These are phyloP conservation scores for Pistacia vera DNA, from an alignment of 345 rosid genomes.

Conservation along the genomic window DNA sequence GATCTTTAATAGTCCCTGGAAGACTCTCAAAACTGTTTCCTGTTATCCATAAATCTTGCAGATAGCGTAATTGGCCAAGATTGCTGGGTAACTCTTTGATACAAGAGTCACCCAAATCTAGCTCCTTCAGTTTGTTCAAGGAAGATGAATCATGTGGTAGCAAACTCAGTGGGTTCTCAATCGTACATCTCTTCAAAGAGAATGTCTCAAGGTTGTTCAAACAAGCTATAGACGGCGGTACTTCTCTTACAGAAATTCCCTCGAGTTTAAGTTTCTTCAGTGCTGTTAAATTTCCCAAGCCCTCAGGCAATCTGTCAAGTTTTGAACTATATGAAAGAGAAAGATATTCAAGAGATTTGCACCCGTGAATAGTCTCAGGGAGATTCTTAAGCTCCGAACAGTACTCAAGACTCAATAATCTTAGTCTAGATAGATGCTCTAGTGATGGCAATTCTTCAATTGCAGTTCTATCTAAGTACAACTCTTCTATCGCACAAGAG, in stretches of 20 bases:
- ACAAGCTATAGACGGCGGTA: conserved; percentile 10
- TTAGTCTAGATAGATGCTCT: too few species aligned
- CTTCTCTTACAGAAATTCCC: conserved; percentile 8
- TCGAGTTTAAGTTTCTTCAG: conserved; percentile 31
- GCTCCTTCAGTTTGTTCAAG: too few species aligned
- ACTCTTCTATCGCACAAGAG: too few species aligned
- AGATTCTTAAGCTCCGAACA: conserved; percentile 13
- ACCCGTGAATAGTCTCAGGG: not conserved
- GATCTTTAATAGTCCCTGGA: too few species aligned
- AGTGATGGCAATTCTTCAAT: too few species aligned
- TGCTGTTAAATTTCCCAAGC: conserved; percentile 26
- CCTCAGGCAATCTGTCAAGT: conserved; percentile 29
- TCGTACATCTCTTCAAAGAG: conserved; percentile 1
- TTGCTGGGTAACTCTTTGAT: too few species aligned
- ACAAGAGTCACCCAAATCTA: too few species aligned
- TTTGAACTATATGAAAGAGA: conserved; percentile 26
- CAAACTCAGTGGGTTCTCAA: conserved; percentile 26
- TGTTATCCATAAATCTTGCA: too few species aligned
- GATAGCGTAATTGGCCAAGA: conserved; percentile 23
- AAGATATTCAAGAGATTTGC: conserved; percentile 23
- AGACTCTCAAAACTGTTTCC: too few species aligned
- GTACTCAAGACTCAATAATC: too few species aligned
- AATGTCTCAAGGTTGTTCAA: conserved; percentile 13
- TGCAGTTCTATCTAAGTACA: too few species aligned
- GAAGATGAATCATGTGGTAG: conserved; percentile 8